Base-by-base conservation (phyloP, 2,329 filamentous ascomycete species). In the Teratosphaeria epicoccoides region DNA sequence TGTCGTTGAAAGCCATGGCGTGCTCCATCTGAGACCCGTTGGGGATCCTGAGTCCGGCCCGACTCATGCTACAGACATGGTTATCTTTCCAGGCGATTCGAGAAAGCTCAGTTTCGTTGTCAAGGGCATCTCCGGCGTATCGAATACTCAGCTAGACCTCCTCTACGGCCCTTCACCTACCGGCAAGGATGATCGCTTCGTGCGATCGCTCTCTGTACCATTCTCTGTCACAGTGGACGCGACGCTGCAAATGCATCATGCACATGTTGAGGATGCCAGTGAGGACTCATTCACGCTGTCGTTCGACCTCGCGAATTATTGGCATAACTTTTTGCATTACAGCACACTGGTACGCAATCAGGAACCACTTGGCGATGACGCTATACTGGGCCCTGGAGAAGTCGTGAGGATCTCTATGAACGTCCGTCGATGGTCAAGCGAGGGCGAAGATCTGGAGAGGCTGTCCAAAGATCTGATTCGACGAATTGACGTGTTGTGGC, bases 41-140 rank as follows among this genome's bases (percentile, higher is more conserved):
- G 17, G 11, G 24, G 12, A 22, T 6, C 20, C 7, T n/a, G 29
- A 49, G 45, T 22, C 17, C 10, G 28, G 28, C 28, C 14, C 14
- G 10, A 14, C 33, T 9, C 7, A 17, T 2, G 33, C 6, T 6
- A 17, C 17, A 40, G 14, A 20, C 7, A 40, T 40, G 7, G 23
- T 51, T 12, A 11, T 51, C 28, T 24, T 48, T 2, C 81, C 89
- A 4, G 82, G 83, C 0, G 51, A 57, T 11, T 82, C 80, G 45
- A 79, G 80, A 11, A 85, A 79, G 0, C 93, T 95, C 61, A 82
- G 86, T 11, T 84, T 96, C 58, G 87, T 95, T 66, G 83, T 96
- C 12, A 75, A 91, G 20, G 91, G 91, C 46, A 90, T 91, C 63
- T 85, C 89, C 7, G 89, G 89, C 0, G 75, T 96, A 37, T 90